Base-by-base conservation (phyloP, 148 eudicot genomes). In the Selenicereus undatus region DNA sequence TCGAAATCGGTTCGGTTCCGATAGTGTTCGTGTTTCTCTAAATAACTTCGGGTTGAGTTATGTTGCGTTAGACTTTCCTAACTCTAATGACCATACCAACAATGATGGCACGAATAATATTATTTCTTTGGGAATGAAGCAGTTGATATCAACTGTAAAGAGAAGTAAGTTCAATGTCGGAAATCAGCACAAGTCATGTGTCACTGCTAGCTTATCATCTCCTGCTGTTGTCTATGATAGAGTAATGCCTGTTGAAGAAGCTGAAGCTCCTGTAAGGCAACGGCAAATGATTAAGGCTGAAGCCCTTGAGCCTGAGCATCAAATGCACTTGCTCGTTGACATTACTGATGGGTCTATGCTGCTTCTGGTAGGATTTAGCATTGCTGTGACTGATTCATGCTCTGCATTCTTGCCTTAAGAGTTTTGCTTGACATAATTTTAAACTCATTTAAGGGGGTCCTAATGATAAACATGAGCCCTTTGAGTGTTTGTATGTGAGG, bases 231-330 rank as follows among this genome's bases (percentile, higher is more conserved):
- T 81, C 76, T 81, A 78, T 76, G 84, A 82, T 78, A 86, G 79
- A 60, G 86, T 85, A 68, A 93, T 96, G 99, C 85, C 93, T 78
- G 73, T 89, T 48, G 93, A 92, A 89, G 99, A 93, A 84, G 99
- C 99, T 85, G 99, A 93, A 86, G 84, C 86, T 75, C 97, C 93
- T 86, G 97, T 96, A 79, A 92, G 92, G 89, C 91, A 89, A 86
- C 93, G 99, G 99, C 99, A 96, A 89, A 76, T 75, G 62, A 87
- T 89, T 73, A 96, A 96, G 87, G 98, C 99, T 32, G 98, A 91
- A 83, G 99, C 95, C 75, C 98, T 96, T 82, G 99, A 98, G 74
- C 91, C 97, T 85, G 85, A 88, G 79, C 91, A 93, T 88, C 85
- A 89, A 83, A 84, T 86, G 76, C 80, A 83, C 68, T 80, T 88